These are phyloP conservation scores for Suillus clintonianus DNA, from an alignment of 768 basidiomycete species.

Conservation along the genomic window DNA sequence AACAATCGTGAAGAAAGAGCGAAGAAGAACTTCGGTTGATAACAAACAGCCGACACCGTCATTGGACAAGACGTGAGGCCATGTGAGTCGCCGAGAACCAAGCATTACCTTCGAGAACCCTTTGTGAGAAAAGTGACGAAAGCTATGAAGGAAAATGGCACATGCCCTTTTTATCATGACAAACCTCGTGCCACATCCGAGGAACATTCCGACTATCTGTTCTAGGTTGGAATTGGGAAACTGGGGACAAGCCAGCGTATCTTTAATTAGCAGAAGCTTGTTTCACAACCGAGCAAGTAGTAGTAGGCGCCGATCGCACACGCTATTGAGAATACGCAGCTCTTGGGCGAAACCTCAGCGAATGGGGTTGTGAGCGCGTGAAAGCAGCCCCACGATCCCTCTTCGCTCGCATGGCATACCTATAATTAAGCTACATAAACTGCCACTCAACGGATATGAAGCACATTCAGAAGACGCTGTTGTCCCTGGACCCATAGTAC, in stretches of 20 bases:
- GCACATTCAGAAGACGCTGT: conserved; percentile 4
- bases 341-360: conserved; percentile 5
- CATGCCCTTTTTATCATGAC: neutral
- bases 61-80: neutral
- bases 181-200: neutral
- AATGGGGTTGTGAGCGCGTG: neutral
- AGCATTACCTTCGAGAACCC: conserved; percentile 5
- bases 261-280: neutral
- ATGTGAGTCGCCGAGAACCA: conserved; percentile 3
- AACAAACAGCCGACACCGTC: neutral
- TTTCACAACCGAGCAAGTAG: neutral
- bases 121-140: conserved; percentile 10
- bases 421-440: conserved; percentile 13
- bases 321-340: neutral
- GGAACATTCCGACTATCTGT: neutral
- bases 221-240: neutral
- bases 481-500: neutral
- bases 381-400: neutral
- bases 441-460: neutral
- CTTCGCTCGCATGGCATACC: neutral
- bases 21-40: neutral
- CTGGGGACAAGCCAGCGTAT: neutral
- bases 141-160: neutral
- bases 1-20: neutral
- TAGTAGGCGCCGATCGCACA: conserved; percentile 8